Evolutionary conservation across 2,329 filamentous ascomycete species (phyloP), one percentile per base, ranked within the genome.

Genomic region (Gnomoniopsis smithogilvyi): DNA sequence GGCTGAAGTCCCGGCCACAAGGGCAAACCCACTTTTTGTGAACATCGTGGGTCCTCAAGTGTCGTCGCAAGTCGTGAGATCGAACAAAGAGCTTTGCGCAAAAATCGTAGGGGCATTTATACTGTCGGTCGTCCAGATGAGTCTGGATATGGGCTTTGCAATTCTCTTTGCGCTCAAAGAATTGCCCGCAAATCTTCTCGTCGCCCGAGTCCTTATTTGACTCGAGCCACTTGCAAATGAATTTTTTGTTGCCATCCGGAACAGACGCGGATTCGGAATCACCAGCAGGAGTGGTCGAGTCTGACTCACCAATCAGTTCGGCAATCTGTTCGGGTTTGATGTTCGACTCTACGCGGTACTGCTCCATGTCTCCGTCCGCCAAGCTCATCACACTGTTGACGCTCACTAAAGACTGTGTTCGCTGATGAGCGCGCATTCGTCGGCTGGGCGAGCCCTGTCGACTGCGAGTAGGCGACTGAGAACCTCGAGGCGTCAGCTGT

Each of bases 131-230:
- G 68, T 96, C 95, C 64, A 99, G 87, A 74, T 99, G 95, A 3
- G 95, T 99, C 75, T 99, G 95, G 15, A 99, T 91, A 72, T 99
- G 95, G 0, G 93, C 96, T 72, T 96, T 96, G 79, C 98, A 97
- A 76, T 99, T 98, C 74, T 99, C 95, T 73, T 97, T 96, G 66
- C 95, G 86, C n/a, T 93, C 94, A 70, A 99, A 98, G 55, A 87
- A 85, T 74, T 96, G 96, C 66, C 87, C 84, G 74, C 95, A 99
- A 30, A 87, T 87, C 10, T 91, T 62, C 6, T 62, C 60, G 38
- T 62, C 60, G 57, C 53, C 54, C 17, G 53, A 46, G 34, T 62
- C 60, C 53, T 62, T 59, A 45, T 47, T 53, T 11, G 38, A 38
- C 14, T 62, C 60, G 12, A 55, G 34, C 60, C 60, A 62, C 46